Percentiles rank a stretch among this genome's conserved stretches.
Evolutionary conservation across 768 basidiomycete genomes (phyloP).

Genomic region (Kwoniella newhampshirensis): DNA sequence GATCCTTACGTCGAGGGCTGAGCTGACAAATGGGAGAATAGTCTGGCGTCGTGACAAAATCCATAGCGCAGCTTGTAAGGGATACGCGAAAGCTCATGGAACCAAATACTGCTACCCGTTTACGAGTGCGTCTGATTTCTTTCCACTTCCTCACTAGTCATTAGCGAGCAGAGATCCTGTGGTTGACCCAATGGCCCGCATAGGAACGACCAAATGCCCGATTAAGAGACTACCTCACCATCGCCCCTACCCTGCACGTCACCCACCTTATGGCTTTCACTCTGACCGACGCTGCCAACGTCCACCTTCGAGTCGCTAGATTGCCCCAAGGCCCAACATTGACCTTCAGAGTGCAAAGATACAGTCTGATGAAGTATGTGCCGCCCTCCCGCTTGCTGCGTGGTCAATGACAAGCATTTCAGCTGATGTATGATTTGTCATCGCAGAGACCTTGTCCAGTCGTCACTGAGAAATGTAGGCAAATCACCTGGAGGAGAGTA

Average conservation of each 20-base stretch:
- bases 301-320: constrained; percentile 73
- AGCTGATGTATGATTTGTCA: background rate
- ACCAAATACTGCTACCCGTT: constrained; percentile 89
- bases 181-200: too few species aligned
- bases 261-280: constrained; percentile 92
- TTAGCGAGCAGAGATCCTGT: background rate
- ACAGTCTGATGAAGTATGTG: constrained; percentile 73
- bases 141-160: background rate
- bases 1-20: background rate
- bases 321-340: constrained; percentile 88
- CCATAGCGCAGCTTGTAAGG: constrained; percentile 81
- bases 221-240: constrained; percentile 77
- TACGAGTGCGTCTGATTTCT: constrained; percentile 63
- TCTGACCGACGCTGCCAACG: constrained; percentile 66
- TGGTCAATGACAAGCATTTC: background rate
- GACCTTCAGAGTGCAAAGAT: constrained; percentile 87
- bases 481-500: constrained; percentile 59
- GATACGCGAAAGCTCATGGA: constrained; percentile 97
- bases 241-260: constrained; percentile 86
- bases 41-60: constrained; percentile 86
- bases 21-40: constrained; percentile 17
- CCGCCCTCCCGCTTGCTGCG: background rate
- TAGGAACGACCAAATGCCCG: constrained; percentile 88
- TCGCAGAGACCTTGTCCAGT: constrained; percentile 50
- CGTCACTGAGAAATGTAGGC: constrained; percentile 49